Percentiles rank a stretch among this genome's conserved stretches.
Conservation (phyloP, 371 early-diverging fungal species). For the Batkoa obscura region DNA sequence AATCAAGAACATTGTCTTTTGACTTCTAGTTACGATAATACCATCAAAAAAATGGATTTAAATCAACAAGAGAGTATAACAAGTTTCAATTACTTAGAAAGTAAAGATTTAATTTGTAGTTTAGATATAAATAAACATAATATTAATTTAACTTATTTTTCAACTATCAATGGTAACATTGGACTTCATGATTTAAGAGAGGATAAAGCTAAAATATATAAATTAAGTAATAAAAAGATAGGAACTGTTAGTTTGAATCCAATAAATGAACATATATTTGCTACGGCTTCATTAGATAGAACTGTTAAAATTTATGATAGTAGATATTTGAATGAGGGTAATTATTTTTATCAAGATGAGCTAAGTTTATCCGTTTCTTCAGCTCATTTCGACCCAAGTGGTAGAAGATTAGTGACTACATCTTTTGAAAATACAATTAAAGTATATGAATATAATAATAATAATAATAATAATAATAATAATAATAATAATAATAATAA, state of each 20-base stretch:
- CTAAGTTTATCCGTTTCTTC: conserved; percentile 36
- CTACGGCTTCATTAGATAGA: conserved; percentile 41
- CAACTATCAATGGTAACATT: conserved; percentile 34
- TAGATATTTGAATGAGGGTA: conserved; percentile 11
- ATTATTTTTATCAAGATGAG: conserved; percentile 7
- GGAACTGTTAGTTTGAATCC: conserved; percentile 54
- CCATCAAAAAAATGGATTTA: conserved; percentile 36
- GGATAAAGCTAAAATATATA: conserved; percentile 5
- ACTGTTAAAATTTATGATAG: conserved; percentile 54
- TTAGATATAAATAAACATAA: conserved; percentile 14
- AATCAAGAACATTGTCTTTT: conserved; percentile 24
- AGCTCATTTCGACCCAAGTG: conserved; percentile 49
- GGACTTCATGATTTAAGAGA: conserved; percentile 28
- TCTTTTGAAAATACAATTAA: conserved; percentile 13
- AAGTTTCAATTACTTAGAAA: conserved; percentile 11
- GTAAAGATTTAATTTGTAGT: neutral
- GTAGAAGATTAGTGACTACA: conserved; percentile 20
- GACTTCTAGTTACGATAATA: conserved; percentile 44
- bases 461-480: too few relatives aligned
- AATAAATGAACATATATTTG: conserved; percentile 30
- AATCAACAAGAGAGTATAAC: too few relatives aligned
- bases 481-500: too few relatives aligned
- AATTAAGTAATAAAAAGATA: conserved; percentile 36
- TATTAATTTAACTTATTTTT: conserved; percentile 23
- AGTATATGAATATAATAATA: conserved; percentile 9